These are phyloP conservation scores for Microbotryum intermedium DNA, from an alignment of 1,284 basidiomycete species.

Conservation along the genomic window DNA sequence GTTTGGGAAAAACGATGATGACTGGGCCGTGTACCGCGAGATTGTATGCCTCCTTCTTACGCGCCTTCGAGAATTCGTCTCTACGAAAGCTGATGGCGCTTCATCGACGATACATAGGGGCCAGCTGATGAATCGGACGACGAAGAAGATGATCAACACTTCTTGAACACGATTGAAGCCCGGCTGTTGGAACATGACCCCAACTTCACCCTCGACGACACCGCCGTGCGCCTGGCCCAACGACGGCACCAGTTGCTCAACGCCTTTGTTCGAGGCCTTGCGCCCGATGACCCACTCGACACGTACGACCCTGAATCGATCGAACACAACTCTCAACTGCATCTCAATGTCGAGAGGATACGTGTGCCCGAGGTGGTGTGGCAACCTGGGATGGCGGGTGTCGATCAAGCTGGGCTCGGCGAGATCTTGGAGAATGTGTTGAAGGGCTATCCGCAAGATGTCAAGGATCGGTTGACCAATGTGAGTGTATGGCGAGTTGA, in stretches of 20 bases:
- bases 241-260: constrained; percentile 74
- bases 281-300: constrained; percentile 51
- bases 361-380: constrained; percentile 90
- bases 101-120: constrained; percentile 45
- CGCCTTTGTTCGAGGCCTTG: constrained; percentile 57
- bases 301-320: constrained; percentile 47
- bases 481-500: constrained; percentile 34
- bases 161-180: constrained; percentile 66
- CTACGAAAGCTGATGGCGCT: constrained; percentile 39
- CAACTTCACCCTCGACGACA: constrained; percentile 68
- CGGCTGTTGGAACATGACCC: constrained; percentile 78
- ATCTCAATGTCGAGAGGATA: constrained; percentile 88
- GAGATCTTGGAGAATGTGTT: constrained; percentile 84
- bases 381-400: constrained; percentile 83
- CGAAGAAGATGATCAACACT: constrained; percentile 80
- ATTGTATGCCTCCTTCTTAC: constrained; percentile 53
- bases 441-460: constrained; percentile 61
- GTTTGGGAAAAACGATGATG: constrained; percentile 90
- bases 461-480: constrained; percentile 54
- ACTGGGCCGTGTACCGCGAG: constrained; percentile 97
- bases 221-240: constrained; percentile 65
- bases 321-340: constrained; percentile 65
- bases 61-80: not conserved
- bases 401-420: constrained; percentile 87
- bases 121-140: constrained; percentile 76